A percentile compares a stretch with the other conserved stretches of the same genome.
Evolutionary conservation across 164 flowering plant species (phyloP).

Genomic region (Vitis riparia): DNA sequence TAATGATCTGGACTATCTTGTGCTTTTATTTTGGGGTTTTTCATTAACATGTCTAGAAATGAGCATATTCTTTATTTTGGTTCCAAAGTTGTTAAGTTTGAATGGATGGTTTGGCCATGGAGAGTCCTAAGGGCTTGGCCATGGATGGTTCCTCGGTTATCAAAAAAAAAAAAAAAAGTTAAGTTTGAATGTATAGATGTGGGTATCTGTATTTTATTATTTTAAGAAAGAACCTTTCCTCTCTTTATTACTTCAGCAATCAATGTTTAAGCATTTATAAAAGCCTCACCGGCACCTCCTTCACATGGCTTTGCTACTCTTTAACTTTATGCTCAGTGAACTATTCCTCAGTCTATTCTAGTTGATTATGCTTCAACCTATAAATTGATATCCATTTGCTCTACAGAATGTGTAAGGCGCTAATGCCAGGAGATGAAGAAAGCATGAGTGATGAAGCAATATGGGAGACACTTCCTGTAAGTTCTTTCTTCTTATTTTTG

Average conservation of each 20-base stretch:
- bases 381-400: neutral
- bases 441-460: conserved; percentile 87
- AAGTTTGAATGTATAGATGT: neutral
- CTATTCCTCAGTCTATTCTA: neutral
- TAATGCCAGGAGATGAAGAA: conserved; percentile 97
- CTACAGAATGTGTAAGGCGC: conserved; percentile 84
- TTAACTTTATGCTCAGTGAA: neutral
- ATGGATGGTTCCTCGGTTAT: no score
- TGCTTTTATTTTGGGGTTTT: neutral
- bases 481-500: conserved; percentile 16
- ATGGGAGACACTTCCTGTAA: conserved; percentile 98
- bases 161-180: neutral
- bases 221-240: neutral
- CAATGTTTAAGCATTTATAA: no score
- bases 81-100: neutral
- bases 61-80: neutral
- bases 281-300: no score
- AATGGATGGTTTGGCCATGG: no score
- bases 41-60: neutral
- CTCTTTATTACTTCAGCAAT: neutral
- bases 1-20: neutral
- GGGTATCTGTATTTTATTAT: neutral
- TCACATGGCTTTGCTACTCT: neutral
- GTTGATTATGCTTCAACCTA: neutral
- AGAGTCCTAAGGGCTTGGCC: no score